These are phyloP conservation scores for Eucommia ulmoides DNA, from an alignment of 257 asterid genomes.

Conservation along the genomic window DNA sequence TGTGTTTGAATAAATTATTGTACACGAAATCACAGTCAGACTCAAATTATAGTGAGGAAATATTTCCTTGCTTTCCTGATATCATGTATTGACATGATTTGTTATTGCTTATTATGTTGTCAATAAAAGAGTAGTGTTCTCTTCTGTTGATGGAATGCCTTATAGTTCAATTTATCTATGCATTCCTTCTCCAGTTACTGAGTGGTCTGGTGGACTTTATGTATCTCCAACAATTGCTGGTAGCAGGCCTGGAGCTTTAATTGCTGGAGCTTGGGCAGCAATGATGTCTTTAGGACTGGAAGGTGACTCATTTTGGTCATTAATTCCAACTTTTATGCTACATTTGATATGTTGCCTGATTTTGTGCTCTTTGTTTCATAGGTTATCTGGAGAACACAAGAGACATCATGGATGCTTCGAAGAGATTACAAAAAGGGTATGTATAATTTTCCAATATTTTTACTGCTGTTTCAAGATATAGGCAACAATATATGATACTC, in stretches of 20 bases:
- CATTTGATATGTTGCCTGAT: conserved; percentile 13
- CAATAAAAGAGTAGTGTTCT: too few species aligned
- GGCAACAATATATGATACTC: conserved; percentile 1
- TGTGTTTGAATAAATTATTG: too few species aligned
- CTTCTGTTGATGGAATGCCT: background rate
- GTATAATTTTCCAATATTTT: background rate
- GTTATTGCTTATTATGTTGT: too few species aligned
- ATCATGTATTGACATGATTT: too few species aligned
- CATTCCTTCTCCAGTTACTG: conserved; percentile 51
- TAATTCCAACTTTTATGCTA: conserved; percentile 5
- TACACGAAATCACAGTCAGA: too few species aligned
- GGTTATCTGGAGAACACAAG: conserved; percentile 88
- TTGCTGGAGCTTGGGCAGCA: conserved; percentile 99
- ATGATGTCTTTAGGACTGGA: conserved; percentile 93
- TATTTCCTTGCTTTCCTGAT: too few species aligned
- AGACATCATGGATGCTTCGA: conserved; percentile 90
- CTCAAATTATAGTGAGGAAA: too few species aligned
- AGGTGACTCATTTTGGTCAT: conserved; percentile 29
- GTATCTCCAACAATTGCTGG: conserved; percentile 96
- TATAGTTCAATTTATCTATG: background rate
- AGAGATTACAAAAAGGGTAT: conserved; percentile 81
- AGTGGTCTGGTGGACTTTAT: conserved; percentile 98
- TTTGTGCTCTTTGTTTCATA: conserved; percentile 13
- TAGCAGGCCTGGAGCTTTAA: conserved; percentile 91
- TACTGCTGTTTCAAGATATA: conserved; percentile 2